Evolutionary conservation across 2,329 filamentous ascomycete genomes (phyloP).

Genomic region (Beauveria brongniartii): DNA sequence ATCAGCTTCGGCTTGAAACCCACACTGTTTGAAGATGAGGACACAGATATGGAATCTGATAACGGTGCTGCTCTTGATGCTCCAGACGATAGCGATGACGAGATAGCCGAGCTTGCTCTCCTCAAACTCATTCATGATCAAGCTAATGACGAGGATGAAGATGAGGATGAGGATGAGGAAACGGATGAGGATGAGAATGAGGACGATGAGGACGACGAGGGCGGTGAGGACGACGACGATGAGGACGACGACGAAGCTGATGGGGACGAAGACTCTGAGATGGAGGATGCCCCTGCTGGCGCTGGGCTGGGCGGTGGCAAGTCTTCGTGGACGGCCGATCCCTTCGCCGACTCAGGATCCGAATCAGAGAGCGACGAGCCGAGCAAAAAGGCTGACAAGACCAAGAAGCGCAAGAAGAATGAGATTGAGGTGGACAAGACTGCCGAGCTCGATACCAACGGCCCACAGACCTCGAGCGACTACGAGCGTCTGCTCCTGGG

Average conservation of each 20-base stretch:
- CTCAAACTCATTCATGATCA: constrained; percentile 39
- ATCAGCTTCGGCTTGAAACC: constrained; percentile 91
- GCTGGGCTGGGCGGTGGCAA: constrained; percentile 62
- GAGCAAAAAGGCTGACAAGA: constrained; percentile 46
- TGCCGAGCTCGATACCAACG: constrained; percentile 80
- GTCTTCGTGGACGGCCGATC: constrained; percentile 80
- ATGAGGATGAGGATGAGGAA: too few species aligned
- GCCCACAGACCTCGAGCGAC: constrained; percentile 82
- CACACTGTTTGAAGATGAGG: constrained; percentile 70
- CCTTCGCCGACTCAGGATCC: constrained; percentile 51
- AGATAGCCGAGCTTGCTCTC: constrained; percentile 37
- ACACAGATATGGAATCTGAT: constrained; percentile 41
- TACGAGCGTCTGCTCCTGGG: constrained; percentile 90
- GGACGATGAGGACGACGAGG: constrained; percentile 22
- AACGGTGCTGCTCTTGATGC: constrained; percentile 35
- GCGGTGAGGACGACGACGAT: constrained; percentile 20
- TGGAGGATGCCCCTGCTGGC: constrained; percentile 23
- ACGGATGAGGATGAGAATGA: constrained; percentile 24
- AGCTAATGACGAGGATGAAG: too few species aligned
- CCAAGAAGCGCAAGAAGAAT: constrained; percentile 67
- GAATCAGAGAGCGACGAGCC: constrained; percentile 35
- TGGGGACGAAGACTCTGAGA: constrained; percentile 20
- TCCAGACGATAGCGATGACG: constrained; percentile 39
- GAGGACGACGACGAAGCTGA: constrained; percentile 30
- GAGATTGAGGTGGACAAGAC: constrained; percentile 82